These are phyloP conservation scores for Aurinia saxatilis DNA, from an alignment of 345 rosid genomes.

Conservation along the genomic window DNA sequence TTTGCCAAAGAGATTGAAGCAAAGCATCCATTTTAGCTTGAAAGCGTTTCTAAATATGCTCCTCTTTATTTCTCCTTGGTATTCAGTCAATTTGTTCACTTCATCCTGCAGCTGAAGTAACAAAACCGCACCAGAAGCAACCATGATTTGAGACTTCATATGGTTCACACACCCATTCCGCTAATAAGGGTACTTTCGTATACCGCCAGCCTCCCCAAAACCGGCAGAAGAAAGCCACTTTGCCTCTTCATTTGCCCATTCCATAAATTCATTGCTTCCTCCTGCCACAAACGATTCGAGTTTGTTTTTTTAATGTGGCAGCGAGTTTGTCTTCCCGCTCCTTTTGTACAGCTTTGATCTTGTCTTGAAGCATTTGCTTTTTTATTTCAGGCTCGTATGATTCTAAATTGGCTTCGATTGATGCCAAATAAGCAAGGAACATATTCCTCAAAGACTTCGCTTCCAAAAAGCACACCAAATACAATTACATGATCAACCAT, in stretches of 20 bases:
- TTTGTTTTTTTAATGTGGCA: slow-evolving; percentile 44
- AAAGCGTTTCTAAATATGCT: slow-evolving; percentile 50
- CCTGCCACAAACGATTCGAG: slow-evolving; percentile 77
- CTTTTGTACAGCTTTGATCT: slow-evolving; percentile 59
- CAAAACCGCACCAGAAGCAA: slow-evolving; percentile 94
- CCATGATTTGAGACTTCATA: slow-evolving; percentile 89
- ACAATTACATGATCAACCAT: slow-evolving; percentile 90
- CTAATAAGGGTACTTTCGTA: slow-evolving; percentile 91
- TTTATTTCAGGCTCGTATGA: slow-evolving; percentile 38
- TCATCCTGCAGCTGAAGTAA: slow-evolving; percentile 80
- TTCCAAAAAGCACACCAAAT: slow-evolving; percentile 90
- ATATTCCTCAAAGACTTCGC: slow-evolving; percentile 85
- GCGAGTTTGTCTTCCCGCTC: slow-evolving; percentile 71
- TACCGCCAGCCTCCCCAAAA: slow-evolving; percentile 96
- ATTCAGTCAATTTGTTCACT: slow-evolving; percentile 45
- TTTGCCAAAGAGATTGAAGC: slow-evolving; percentile 93
- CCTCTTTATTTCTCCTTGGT: slow-evolving; percentile 59
- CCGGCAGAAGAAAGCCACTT: slow-evolving; percentile 65
- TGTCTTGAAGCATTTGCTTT: slow-evolving; percentile 52
- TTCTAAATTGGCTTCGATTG: slow-evolving; percentile 50
- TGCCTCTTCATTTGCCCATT: slow-evolving; percentile 80
- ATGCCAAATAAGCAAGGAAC: slow-evolving; percentile 60
- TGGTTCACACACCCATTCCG: slow-evolving; percentile 97
- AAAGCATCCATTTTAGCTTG: slow-evolving; percentile 72
- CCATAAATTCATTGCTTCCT: slow-evolving; percentile 48